Percentiles rank a stretch among this genome's conserved stretches.
These are phyloP conservation scores for Sphagnum fallax DNA, from an alignment of 228 moss, liverwort and hornwort species.

Conservation along the genomic window DNA sequence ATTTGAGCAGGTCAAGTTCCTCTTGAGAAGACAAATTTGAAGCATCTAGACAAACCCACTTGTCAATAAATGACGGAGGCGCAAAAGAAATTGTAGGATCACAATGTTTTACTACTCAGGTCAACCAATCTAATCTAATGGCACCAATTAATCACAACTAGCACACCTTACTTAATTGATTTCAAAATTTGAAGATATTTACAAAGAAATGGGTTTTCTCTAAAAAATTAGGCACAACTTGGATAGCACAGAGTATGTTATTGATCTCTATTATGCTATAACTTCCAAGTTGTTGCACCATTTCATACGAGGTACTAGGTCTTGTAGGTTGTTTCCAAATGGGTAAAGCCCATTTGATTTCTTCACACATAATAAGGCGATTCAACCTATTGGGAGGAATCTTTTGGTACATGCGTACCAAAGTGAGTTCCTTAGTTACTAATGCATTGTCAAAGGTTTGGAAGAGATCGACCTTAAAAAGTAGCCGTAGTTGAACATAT, in stretches of 20 bases:
- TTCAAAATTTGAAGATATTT: not conserved
- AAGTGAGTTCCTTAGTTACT: not conserved
- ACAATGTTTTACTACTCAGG: too few relatives aligned
- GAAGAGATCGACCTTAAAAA: not conserved
- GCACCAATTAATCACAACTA: too few relatives aligned
- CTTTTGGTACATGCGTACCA: not conserved
- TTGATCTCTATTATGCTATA: not conserved
- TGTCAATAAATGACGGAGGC: too few relatives aligned
- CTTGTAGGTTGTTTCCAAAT: not conserved
- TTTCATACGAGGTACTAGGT: not conserved
- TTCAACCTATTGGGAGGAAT: not conserved
- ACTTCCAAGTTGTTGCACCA: not conserved
- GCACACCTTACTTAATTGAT: too few relatives aligned
- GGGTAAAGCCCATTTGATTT: not conserved
- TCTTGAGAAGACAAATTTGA: too few relatives aligned
- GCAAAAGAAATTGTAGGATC: too few relatives aligned
- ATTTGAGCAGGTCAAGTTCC: too few relatives aligned
- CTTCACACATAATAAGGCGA: not conserved
- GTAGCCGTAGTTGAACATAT: not conserved
- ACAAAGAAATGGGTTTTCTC: not conserved
- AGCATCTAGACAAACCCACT: too few relatives aligned
- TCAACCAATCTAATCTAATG: too few relatives aligned
- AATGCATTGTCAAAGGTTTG: not conserved
- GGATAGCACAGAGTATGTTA: not conserved
- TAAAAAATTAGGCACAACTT: not conserved